Evolutionary conservation across 768 basidiomycete species (phyloP).

Genomic region (Macrolepiota albuminosa): DNA sequence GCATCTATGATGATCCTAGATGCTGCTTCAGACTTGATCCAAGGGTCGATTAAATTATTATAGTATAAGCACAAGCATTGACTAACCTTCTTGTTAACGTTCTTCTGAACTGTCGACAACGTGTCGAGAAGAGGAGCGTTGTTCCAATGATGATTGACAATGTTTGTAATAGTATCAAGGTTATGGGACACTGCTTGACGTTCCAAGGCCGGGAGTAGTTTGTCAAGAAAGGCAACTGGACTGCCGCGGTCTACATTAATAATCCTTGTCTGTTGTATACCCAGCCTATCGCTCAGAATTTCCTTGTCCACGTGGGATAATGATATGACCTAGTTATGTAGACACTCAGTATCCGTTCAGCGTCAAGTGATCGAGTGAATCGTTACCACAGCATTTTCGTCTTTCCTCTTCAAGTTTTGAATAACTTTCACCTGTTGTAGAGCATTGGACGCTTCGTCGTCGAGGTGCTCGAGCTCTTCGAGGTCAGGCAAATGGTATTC

Average conservation of each 20-base stretch:
- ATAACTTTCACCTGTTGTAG: background rate
- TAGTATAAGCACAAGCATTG: background rate
- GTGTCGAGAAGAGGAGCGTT: background rate
- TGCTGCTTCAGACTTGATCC: background rate
- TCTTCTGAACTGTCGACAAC: background rate
- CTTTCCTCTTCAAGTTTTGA: background rate
- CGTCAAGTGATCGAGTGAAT: background rate
- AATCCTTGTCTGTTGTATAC: background rate
- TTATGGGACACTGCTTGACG: background rate
- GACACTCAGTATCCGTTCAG: background rate
- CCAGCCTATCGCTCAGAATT: background rate
- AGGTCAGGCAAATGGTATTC: background rate
- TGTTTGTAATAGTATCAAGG: background rate
- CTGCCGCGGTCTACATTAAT: background rate
- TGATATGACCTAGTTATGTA: background rate
- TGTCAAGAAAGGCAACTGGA: background rate
- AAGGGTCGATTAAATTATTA: background rate
- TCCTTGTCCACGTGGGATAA: background rate
- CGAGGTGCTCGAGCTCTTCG: background rate
- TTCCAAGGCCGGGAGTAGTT: background rate
- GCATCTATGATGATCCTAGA: background rate
- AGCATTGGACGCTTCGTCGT: background rate
- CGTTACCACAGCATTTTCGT: background rate
- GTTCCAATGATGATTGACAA: background rate
- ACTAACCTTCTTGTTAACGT: background rate